Percentiles rank a stretch among this genome's conserved stretches.
phyloP scores from a whole-genome alignment of 1,284 basidiomycete species.

The Cutaneotrichosporon sp. region DNA sequence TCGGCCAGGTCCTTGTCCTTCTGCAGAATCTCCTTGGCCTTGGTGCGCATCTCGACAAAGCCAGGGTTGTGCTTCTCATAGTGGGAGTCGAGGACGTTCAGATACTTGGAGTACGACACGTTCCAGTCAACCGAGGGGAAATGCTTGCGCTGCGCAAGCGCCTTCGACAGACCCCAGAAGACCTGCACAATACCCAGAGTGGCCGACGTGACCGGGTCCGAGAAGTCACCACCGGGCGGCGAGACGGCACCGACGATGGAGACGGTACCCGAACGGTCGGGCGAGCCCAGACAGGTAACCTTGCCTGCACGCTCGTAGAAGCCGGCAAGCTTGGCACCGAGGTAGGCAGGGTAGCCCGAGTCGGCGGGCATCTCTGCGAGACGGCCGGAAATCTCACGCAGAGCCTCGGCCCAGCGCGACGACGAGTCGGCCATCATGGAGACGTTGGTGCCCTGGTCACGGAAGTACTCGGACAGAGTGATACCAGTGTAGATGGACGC shows the following conservation, averaged over 20 bases:
- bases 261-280: slow-evolving; percentile 84
- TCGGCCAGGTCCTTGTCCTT: slow-evolving; percentile 98
- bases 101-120: slow-evolving; percentile 97
- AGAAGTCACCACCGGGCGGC: slow-evolving; percentile 98
- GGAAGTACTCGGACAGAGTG: slow-evolving; percentile 98
- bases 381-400: slow-evolving; percentile 99
- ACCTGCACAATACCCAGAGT: slow-evolving; percentile 99
- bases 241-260: slow-evolving; percentile 99
- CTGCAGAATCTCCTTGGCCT: slow-evolving; percentile 94
- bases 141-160: slow-evolving; percentile 84
- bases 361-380: slow-evolving; percentile 99
- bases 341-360: slow-evolving; percentile 97
- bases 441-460: slow-evolving; percentile 96
- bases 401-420: slow-evolving; percentile 97
- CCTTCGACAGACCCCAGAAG: slow-evolving; percentile 61
- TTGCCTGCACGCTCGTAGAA: slow-evolving; percentile 99
- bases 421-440: slow-evolving; percentile 99
- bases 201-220: slow-evolving; percentile 95
- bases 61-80: slow-evolving; percentile 89
- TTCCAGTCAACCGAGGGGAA: slow-evolving; percentile 99
- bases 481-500: slow-evolving; percentile 99
- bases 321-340: slow-evolving; percentile 89
- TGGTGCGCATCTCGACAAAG: slow-evolving; percentile 86
- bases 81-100: slow-evolving; percentile 88
- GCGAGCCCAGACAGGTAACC: slow-evolving; percentile 87